Percentiles rank a stretch among this genome's conserved stretches.
These are phyloP conservation scores for Debaryomyces robertsiae DNA, from an alignment of 1,139 yeast species.

Conservation along the genomic window DNA sequence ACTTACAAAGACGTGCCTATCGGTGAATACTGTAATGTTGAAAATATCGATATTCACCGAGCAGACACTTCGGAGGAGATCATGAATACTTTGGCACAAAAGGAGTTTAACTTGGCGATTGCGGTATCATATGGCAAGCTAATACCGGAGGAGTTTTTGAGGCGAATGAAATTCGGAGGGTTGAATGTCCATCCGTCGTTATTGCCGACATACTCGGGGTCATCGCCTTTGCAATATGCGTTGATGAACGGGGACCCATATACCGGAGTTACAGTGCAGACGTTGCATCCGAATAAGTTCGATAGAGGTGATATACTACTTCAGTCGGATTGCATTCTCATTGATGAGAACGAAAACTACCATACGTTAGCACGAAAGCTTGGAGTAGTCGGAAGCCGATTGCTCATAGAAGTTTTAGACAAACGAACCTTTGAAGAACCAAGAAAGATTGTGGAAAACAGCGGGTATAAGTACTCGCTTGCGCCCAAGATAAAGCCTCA, in stretches of 20 bases:
- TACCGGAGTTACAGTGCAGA: conserved; percentile 90
- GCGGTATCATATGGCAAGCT: conserved; percentile 90
- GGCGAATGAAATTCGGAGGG: conserved; percentile 59
- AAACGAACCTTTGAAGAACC: conserved; percentile 32
- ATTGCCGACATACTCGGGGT: conserved; percentile 80
- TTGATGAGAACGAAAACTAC: conserved; percentile 45
- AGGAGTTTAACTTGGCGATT: conserved; percentile 61
- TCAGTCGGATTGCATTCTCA: conserved; percentile 52
- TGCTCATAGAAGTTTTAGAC: conserved; percentile 51
- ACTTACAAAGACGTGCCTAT: conserved; percentile 57
- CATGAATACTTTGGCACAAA: conserved; percentile 21
- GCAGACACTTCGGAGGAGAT: conserved; percentile 68
- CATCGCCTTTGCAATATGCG: conserved; percentile 88
- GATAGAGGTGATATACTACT: conserved; percentile 74
- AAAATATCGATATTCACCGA: conserved; percentile 43
- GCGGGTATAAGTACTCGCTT: conserved; percentile 44
- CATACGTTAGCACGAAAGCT: conserved; percentile 46
- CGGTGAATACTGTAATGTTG: conserved; percentile 40
- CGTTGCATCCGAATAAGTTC: conserved; percentile 83
- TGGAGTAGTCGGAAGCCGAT: conserved; percentile 60
- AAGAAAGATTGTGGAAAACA: conserved; percentile 15
- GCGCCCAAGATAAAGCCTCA: conserved; percentile 57
- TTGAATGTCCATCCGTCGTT: conserved; percentile 92
- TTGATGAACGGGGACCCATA: conserved; percentile 59
- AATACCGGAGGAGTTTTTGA: conserved; percentile 65